Evolutionary conservation across 1,284 basidiomycete species (phyloP), one percentile per base, ranked within the genome.

Genomic region (Ceratobasidium sp.): DNA sequence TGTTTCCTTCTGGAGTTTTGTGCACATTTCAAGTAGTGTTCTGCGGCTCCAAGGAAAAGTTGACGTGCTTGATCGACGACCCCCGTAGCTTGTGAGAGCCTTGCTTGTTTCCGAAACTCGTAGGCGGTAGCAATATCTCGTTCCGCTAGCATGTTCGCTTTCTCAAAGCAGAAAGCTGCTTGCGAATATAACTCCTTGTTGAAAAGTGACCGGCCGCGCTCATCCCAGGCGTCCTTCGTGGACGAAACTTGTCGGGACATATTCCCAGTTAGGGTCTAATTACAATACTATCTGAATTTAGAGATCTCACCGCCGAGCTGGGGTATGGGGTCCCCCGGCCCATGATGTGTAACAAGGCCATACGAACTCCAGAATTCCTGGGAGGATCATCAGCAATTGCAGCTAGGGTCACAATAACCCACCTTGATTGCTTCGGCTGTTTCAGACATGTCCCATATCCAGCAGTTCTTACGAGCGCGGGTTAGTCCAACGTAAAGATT

Each of bases 141-240:
- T 74, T 86, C 81, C 13, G 80, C 79, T 0, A 73, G 76, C 40
- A 80, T 74, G 1, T 71, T 75, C 3, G 89, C 89, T 20, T 85
- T 81, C 62, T 84, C 80, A 68, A 85, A 91, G 70, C 86, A 87
- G 60, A 85, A 81, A 76, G 82, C 85, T 0, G 90, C 87, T 73
- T 89, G 84, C 0, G 78, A 73, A 71, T 85, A 91, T n/a, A 80
- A 10, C 40, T 73, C 80, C 43, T 85, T 80, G 6, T 82, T 76
- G 74, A 90, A 90, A 5, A 90, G 75, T 2, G 78, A 77, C 5
- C 76, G 77, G 1, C 85, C 87, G 15, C 79, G 82, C 4, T 76
- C 77, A 12, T 79, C 82, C 88, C 89, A 90, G 75, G 88, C 84
- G 22, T 80, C 81, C 0, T 76, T 72, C 32, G 80, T 77, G 0